Base-by-base conservation (phyloP, 106 monocot genomes). In the Dioscorea dumetorum region DNA sequence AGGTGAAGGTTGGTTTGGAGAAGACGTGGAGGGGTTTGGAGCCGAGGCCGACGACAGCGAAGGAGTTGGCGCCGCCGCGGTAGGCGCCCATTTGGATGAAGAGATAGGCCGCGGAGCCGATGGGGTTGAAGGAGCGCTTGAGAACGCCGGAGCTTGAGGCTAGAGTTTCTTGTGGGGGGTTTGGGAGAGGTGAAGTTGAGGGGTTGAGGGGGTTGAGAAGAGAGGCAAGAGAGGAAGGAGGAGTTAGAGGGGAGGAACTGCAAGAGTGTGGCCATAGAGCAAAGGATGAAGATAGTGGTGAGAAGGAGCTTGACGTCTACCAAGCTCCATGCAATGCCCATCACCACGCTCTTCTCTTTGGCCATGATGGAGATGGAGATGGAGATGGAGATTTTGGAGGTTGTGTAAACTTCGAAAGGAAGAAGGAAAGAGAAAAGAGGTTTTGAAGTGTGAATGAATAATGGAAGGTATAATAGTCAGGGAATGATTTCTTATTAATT, bases 61-160 rank as follows among this genome's bases (percentile, higher is more conserved):
- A 91, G 73, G 78, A 74, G 80, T 72, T 73, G 32, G 63, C 58
- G 22, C 88, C 88, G 57, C 82, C 88, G 11, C 91, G 75, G 81
- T 91, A 91, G 48, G 91, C 79, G 50, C 88, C 88, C 80, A 91
- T 85, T 56, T 88, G 88, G 49, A 91, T 53, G 70, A 91, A 91
- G 51, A 91, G 82, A 74, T 80, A 76, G n/a, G 91, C 87, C 11
- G 88, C 91, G 62, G 71, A 53, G 33, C 91, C 91, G 60, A 82
- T 52, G 17, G 85, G 52, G 76, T 64, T 74, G 82, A 91, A 83
- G 1, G 68, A 20, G 12, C 91, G 60, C 71, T 70, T 84, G 48
- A 77, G 33, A 17, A 24, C 22, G 6, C 41, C 41, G 60, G 60
- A 57, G 20, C 19, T 49, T 13, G 20, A 20, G 31, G n/a, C 54